Evolutionary conservation across 1,284 basidiomycete genomes (phyloP).

Genomic region (Rhizoctonia solani): DNA sequence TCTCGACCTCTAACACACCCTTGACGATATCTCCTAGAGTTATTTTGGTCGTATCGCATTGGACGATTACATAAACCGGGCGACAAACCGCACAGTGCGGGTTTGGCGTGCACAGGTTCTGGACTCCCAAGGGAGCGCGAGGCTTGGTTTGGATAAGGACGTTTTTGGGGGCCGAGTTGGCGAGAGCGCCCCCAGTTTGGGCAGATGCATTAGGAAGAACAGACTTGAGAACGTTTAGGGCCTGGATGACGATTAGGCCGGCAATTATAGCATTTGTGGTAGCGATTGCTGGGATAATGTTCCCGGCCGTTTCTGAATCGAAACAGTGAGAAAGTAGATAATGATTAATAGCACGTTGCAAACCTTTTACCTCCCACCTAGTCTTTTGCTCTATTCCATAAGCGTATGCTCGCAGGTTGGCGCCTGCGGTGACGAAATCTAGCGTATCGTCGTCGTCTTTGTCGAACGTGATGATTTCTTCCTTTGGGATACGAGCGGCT

Average conservation of each 20-base stretch:
- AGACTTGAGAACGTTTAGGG: slow-evolving; percentile 77
- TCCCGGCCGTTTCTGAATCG: slow-evolving; percentile 93
- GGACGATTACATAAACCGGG: slow-evolving; percentile 78
- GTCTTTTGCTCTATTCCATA: slow-evolving; percentile 91
- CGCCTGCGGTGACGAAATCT: slow-evolving; percentile 93
- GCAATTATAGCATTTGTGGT: slow-evolving; percentile 98
- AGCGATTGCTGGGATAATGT: slow-evolving; percentile 98
- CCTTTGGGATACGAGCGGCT: slow-evolving; percentile 71
- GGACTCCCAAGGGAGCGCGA: slow-evolving; percentile 70
- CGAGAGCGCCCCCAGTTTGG: slow-evolving; percentile 40
- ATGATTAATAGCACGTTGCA: slow-evolving; percentile 34
- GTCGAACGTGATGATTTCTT: slow-evolving; percentile 87
- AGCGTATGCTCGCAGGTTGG: slow-evolving; percentile 88
- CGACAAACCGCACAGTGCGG: slow-evolving; percentile 81
- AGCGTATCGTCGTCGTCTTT: slow-evolving; percentile 98
- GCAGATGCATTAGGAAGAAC: slow-evolving; percentile 45
- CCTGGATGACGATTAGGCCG: slow-evolving; percentile 91
- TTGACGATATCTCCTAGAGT: slow-evolving; percentile 75
- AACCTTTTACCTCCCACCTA: slow-evolving; percentile 95
- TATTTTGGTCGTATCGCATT: slow-evolving; percentile 66
- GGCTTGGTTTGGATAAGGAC: slow-evolving; percentile 78
- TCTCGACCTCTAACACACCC: slow-evolving; percentile 55
- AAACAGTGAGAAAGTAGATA: background rate
- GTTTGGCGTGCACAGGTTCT: slow-evolving; percentile 67
- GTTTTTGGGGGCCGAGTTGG: slow-evolving; percentile 54